Evolutionary conservation across 1,284 basidiomycete species (phyloP), one percentile per base, ranked within the genome.

Genomic region (Mycena sp.): DNA sequence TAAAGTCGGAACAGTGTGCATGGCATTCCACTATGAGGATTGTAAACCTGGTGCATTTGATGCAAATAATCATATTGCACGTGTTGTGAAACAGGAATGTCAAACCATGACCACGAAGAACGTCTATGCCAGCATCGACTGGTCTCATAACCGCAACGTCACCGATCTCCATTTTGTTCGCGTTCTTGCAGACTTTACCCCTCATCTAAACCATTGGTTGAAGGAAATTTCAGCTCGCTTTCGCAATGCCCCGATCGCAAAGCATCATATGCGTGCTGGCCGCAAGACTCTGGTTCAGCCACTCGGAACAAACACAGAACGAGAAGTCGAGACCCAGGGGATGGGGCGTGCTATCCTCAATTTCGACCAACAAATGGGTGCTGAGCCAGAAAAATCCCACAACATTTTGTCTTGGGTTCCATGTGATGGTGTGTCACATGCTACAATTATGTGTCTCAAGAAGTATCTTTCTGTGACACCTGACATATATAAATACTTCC

Each of bases 1-100:
- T n/a, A 56, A 49, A 12, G 37, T 43, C 16, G 56, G 56, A 0
- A 43, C 21, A 12, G 56, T 46, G 0, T 58, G 56, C 48, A 58
- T 46, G 9, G 28, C 46, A 1, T 49, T 58, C 29, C 19, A 10
- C 16, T 58, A 49, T 17, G 12, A 30, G 1, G 19, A 49, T 17
- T 40, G 35, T 6, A 41, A 32, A 9, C 52, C 52, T 14, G 40
- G 52, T 19, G 52, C 52, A 6, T 56, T 37, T n/a, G 7, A 23
- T 16, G 54, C 54, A 4, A 17, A 19, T 7, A 44, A 56, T n/a
- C 54, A 56, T 38, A 46, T 55, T 11, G 43, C 29, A 6, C 43
- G 53, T 4, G 25, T 55, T 26, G 26, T 55, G 6, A 19, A 23
- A 5, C 30, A 56, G 12, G 54, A 56, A 10, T 44, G 54, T 3